These are phyloP conservation scores for Circinella umbellata DNA, from an alignment of 371 early-diverging fungal genomes.

Conservation along the genomic window DNA sequence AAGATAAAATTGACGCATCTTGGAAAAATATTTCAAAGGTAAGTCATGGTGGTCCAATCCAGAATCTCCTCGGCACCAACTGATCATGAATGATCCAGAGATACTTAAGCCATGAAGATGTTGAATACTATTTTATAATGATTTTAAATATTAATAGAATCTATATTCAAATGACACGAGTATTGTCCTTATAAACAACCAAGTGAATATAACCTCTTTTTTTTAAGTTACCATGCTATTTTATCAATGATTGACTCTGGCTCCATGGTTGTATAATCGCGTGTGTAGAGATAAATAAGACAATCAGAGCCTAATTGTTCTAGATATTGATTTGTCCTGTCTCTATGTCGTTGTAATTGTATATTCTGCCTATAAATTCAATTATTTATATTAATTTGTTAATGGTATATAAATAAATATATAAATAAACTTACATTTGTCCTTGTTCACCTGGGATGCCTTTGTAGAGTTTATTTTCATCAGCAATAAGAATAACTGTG, in stretches of 20 bases:
- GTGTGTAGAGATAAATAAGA: conserved; percentile 21
- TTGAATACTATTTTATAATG: conserved; percentile 16
- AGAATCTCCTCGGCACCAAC: conserved; percentile 1
- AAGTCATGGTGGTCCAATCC: background rate
- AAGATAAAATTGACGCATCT: conserved; percentile 7
- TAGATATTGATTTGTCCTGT: conserved; percentile 74
- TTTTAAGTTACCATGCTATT: conserved; percentile 17
- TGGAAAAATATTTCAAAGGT: conserved; percentile 2
- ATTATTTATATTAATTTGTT: too few relatives aligned
- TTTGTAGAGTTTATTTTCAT: conserved; percentile 19
- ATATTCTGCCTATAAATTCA: conserved; percentile 84
- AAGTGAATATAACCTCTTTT: too few relatives aligned
- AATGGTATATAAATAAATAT: too few relatives aligned
- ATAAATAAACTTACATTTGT: conserved; percentile 1
- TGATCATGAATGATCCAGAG: conserved; percentile 9
- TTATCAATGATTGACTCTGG: background rate
- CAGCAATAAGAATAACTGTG: conserved; percentile 15
- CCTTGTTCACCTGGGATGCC: background rate
- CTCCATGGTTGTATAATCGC: background rate
- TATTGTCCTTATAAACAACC: too few relatives aligned
- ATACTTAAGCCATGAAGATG: conserved; percentile 23
- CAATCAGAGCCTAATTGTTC: conserved; percentile 2
- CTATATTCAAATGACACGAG: background rate
- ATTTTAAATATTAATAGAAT: background rate
- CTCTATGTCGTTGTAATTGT: conserved; percentile 85